Conservation (phyloP, 1,284 basidiomycete species). For the Takashimella tepidaria region DNA sequence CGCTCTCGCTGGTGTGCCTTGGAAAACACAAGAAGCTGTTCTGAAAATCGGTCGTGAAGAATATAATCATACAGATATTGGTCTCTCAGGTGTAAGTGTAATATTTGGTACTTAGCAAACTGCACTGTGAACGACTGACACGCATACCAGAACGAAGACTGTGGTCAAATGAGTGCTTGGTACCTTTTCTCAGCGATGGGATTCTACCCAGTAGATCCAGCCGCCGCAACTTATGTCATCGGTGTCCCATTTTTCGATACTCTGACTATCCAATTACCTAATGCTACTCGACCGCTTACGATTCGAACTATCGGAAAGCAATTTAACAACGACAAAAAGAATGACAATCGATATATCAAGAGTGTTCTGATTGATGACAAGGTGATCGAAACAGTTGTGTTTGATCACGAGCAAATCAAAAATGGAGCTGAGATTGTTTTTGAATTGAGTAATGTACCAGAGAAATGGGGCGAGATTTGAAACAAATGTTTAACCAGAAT, state of each 20-base stretch:
- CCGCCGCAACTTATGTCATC: conserved; percentile 65
- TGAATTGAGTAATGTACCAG: neutral
- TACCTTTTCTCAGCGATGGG: conserved; percentile 75
- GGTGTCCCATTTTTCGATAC: conserved; percentile 70
- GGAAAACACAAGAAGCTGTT: conserved; percentile 64
- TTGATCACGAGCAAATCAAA: neutral
- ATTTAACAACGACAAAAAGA: too few species aligned
- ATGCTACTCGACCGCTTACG: conserved; percentile 31
- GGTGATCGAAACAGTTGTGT: neutral
- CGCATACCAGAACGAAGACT: conserved; percentile 69
- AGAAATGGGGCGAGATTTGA: neutral
- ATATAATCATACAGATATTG: conserved; percentile 60
- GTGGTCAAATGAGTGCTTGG: conserved; percentile 85
- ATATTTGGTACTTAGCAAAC: conserved; percentile 57
- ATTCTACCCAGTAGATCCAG: conserved; percentile 80
- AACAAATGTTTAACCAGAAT: too few species aligned
- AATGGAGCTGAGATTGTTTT: neutral
- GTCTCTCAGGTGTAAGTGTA: conserved; percentile 50
- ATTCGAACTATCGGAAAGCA: too few species aligned
- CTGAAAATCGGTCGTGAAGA: conserved; percentile 59
- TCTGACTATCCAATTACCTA: conserved; percentile 57
- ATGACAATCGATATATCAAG: neutral
- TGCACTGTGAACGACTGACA: neutral
- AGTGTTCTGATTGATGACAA: neutral
- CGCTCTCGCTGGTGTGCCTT: conserved; percentile 62